These are phyloP conservation scores for Aaosphaeria arxii DNA, from an alignment of 2,329 filamentous ascomycete species.

Conservation along the genomic window DNA sequence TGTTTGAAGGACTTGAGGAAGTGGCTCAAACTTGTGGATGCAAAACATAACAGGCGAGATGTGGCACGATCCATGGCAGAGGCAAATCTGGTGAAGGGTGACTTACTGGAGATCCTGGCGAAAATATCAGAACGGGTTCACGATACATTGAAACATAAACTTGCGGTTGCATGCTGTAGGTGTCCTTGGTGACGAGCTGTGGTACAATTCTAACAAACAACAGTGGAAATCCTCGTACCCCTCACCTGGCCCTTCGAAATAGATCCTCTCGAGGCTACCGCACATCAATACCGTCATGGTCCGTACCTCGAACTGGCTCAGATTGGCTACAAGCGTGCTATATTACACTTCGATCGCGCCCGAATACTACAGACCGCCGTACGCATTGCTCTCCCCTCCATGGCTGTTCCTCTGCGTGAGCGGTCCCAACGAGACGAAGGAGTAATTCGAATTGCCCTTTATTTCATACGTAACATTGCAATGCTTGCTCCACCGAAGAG, in stretches of 20 bases:
- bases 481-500: slow-evolving; percentile 75
- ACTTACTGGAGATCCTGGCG: slow-evolving; percentile 85
- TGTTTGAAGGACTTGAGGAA: slow-evolving; percentile 89
- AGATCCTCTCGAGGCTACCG: slow-evolving; percentile 75
- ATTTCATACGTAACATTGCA: slow-evolving; percentile 84
- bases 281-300: slow-evolving; percentile 89
- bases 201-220: slow-evolving; percentile 13
- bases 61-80: slow-evolving; percentile 91
- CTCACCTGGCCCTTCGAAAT: slow-evolving; percentile 91
- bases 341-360: slow-evolving; percentile 78
- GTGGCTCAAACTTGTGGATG: slow-evolving; percentile 94
- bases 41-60: slow-evolving; percentile 89
- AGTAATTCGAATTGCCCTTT: slow-evolving; percentile 86
- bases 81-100: slow-evolving; percentile 85
- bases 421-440: slow-evolving; percentile 78
- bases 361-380: slow-evolving; percentile 78
- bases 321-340: slow-evolving; percentile 81
- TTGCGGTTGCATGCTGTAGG: slow-evolving; percentile 74
- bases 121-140: slow-evolving; percentile 69
- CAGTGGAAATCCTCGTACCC: slow-evolving; percentile 82
- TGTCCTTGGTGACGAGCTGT: not conserved
- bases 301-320: slow-evolving; percentile 88
- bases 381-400: slow-evolving; percentile 77
- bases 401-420: slow-evolving; percentile 75
- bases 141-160: slow-evolving; percentile 71